Evolutionary conservation across 805 yeast genomes (phyloP).

Genomic region (Wickerhamiella qilinensis): DNA sequence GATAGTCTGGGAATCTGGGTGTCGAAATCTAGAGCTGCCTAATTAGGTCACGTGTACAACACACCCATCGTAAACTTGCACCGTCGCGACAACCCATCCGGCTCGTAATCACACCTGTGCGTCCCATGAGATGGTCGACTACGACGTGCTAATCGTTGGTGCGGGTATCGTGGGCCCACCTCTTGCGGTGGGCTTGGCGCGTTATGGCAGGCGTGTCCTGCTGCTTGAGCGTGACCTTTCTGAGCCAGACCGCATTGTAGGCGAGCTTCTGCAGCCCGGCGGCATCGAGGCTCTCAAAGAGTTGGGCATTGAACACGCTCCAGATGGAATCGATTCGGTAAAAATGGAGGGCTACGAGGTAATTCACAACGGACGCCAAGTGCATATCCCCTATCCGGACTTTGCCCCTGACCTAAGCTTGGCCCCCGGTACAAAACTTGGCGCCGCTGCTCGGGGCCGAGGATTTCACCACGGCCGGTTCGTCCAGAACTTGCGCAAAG

Average conservation of each 20-base stretch:
- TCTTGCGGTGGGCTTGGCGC: slow-evolving; percentile 74
- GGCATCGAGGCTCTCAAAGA: slow-evolving; percentile 76
- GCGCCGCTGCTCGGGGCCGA: slow-evolving; percentile 40
- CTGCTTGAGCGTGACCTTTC: slow-evolving; percentile 76
- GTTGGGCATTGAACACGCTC: slow-evolving; percentile 64
- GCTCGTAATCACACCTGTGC: no score
- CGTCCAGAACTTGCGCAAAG: slow-evolving; percentile 52
- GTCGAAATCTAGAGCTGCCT: no score
- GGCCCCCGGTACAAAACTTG: slow-evolving; percentile 6
- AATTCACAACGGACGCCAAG: slow-evolving; percentile 40
- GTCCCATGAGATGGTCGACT: no score
- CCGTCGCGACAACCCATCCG: no score
- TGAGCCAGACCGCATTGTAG: slow-evolving; percentile 91
- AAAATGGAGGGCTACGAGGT: slow-evolving; percentile 70
- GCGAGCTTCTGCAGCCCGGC: slow-evolving; percentile 92
- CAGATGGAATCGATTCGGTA: slow-evolving; percentile 63
- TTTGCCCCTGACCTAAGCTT: slow-evolving; percentile 3
- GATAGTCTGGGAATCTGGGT: no score
- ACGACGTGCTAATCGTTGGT: slow-evolving; percentile 85
- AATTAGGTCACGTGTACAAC: no score
- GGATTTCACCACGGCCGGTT: slow-evolving; percentile 91
- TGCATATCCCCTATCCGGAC: slow-evolving; percentile 52
- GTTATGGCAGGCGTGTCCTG: slow-evolving; percentile 73
- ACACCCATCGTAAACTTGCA: no score
- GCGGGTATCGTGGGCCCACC: slow-evolving; percentile 98